Evolutionary conservation across 192 early-diverging fungal species (phyloP).

Genomic region (Obelidium mucronatum): DNA sequence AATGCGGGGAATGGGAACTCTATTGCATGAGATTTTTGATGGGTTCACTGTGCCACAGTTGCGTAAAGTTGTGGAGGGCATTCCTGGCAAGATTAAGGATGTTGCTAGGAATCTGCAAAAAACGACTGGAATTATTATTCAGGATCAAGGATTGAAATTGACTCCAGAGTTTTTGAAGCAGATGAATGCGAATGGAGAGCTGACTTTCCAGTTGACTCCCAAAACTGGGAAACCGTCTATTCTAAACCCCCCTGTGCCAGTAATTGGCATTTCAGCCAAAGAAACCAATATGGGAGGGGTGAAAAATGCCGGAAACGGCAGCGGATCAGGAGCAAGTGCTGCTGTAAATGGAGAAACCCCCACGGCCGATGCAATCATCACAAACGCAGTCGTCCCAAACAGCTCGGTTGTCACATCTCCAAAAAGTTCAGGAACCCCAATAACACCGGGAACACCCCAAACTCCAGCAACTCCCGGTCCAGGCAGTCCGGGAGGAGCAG

Average conservation of each 20-base stretch:
- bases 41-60: constrained; percentile 45
- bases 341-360: not conserved
- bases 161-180: constrained; percentile 58
- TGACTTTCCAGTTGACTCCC: not conserved
- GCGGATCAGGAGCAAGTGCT: not conserved
- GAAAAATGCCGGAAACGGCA: not conserved
- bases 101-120: constrained; percentile 54
- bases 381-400: too few species aligned
- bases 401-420: not conserved
- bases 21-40: constrained; percentile 48
- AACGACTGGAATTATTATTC: constrained; percentile 57
- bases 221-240: not conserved
- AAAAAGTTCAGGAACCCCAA: not conserved
- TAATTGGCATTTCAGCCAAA: too few species aligned
- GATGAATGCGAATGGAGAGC: constrained; percentile 39
- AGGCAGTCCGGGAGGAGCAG: constrained; percentile 20
- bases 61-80: constrained; percentile 49
- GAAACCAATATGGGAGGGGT: not conserved
- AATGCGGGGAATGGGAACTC: constrained; percentile 54
- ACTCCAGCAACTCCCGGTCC: constrained; percentile 37
- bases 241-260: too few species aligned
- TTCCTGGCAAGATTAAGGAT: constrained; percentile 56
- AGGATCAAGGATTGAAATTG: constrained; percentile 54
- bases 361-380: not conserved
- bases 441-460: not conserved